phyloP scores from a whole-genome alignment of 2,329 filamentous ascomycete genomes.

The Aspergillus nomiae region DNA sequence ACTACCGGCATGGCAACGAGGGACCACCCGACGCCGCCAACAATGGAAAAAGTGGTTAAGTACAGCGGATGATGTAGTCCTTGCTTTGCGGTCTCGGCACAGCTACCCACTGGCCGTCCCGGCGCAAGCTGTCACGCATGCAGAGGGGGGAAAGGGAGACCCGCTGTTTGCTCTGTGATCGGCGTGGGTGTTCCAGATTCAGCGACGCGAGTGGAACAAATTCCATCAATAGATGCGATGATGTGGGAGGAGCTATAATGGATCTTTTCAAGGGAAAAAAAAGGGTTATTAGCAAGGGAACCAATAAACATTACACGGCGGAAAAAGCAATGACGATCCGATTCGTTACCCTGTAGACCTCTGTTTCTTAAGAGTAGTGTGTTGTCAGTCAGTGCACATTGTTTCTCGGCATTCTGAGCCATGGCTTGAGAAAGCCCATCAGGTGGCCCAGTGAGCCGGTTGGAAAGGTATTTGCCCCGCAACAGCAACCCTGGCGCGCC shows the following conservation, averaged over 20 bases:
- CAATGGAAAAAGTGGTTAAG: not conserved
- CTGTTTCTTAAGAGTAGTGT: not conserved
- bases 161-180: constrained; percentile 1
- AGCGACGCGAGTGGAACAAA: constrained; percentile 5
- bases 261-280: not conserved
- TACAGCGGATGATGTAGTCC: constrained; percentile 2
- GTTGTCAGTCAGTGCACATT: not conserved
- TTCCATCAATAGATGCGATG: not conserved
- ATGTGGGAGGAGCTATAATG: not conserved
- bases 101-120: not conserved
- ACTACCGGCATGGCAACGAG: not conserved
- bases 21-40: constrained; percentile 8
- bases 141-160: constrained; percentile 5
- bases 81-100: not conserved
- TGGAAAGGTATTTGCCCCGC: not conserved
- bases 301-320: not conserved
- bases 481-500: not conserved
- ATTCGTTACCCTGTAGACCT: not conserved
- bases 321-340: not conserved
- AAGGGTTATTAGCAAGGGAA: not conserved
- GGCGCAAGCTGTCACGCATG: not conserved
- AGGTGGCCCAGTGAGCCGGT: not conserved
- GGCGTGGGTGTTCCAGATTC: constrained; percentile 4
- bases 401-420: not conserved
- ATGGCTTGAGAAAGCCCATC: not conserved